These are phyloP conservation scores for Leucocoprinus sp. DNA, from an alignment of 768 basidiomycete genomes.

Conservation along the genomic window DNA sequence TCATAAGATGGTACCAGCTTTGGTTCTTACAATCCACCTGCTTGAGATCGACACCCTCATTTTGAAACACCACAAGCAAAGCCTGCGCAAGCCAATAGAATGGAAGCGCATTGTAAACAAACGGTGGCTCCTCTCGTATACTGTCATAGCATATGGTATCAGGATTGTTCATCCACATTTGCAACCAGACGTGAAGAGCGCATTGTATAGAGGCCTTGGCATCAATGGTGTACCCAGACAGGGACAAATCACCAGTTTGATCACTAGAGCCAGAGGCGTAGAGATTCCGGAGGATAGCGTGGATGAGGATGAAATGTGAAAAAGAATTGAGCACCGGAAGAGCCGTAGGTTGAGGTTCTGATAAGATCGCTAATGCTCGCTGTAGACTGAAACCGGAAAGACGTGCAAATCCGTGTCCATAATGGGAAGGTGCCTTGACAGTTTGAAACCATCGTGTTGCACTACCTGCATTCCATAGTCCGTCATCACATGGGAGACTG, in stretches of 20 bases:
- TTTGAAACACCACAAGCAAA: conserved; percentile 42
- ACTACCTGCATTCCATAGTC: conserved; percentile 41
- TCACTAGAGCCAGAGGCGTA: conserved; percentile 17
- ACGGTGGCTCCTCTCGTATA: conserved; percentile 24
- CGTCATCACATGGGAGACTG: conserved; percentile 48
- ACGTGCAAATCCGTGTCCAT: conserved; percentile 28
- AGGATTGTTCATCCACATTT: conserved; percentile 40
- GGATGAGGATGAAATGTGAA: conserved; percentile 37
- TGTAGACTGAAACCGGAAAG: conserved; percentile 32
- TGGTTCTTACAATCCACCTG: conserved; percentile 16
- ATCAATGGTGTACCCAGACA: conserved; percentile 7
- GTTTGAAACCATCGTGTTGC: conserved; percentile 41
- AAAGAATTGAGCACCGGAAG: conserved; percentile 31
- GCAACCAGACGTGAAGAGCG: conserved; percentile 53
- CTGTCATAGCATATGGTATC: conserved; percentile 23
- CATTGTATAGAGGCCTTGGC: conserved; percentile 30
- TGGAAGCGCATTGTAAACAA: conserved; percentile 39
- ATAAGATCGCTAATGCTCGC: conserved; percentile 25
- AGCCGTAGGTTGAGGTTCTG: conserved; percentile 22
- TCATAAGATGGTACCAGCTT: conserved; percentile 38
- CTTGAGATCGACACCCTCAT: conserved; percentile 24
- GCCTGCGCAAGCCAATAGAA: conserved; percentile 60
- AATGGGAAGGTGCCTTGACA: conserved; percentile 32
- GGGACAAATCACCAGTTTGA: conserved; percentile 2
- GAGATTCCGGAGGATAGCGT: conserved; percentile 36